These are phyloP conservation scores for Mycena rosella DNA, from an alignment of 768 basidiomycete genomes.

Conservation along the genomic window DNA sequence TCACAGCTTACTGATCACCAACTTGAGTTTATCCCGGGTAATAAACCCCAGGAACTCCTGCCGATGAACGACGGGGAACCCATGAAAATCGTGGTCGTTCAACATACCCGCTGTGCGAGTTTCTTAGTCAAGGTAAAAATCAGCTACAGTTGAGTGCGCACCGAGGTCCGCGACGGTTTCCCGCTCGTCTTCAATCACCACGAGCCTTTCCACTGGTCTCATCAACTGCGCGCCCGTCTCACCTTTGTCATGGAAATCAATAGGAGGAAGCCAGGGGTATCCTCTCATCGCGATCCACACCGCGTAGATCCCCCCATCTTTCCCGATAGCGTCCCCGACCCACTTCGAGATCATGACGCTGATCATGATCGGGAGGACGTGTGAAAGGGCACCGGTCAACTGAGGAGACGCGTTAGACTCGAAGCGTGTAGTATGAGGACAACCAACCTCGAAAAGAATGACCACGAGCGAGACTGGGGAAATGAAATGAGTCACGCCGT, in stretches of 20 bases:
- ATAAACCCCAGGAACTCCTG: constrained; percentile 71
- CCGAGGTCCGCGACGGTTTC: constrained; percentile 65
- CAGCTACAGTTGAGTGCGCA: constrained; percentile 31
- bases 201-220: constrained; percentile 63
- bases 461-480: constrained; percentile 77
- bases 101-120: constrained; percentile 54
- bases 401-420: constrained; percentile 40
- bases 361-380: constrained; percentile 88
- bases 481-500: not conserved
- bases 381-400: constrained; percentile 84
- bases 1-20: constrained; percentile 49
- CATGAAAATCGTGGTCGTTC: constrained; percentile 62
- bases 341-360: constrained; percentile 83
- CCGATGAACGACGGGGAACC: constrained; percentile 73
- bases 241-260: constrained; percentile 74
- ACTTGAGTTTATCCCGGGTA: constrained; percentile 65
- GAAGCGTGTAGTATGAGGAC: constrained; percentile 4
- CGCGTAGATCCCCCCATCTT: constrained; percentile 73
- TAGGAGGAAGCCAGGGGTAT: constrained; percentile 78
- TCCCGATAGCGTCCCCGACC: constrained; percentile 79
- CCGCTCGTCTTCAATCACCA: constrained; percentile 65
- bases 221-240: constrained; percentile 73
- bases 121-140: not conserved
- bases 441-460: constrained; percentile 76
- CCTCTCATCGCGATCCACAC: constrained; percentile 79